A percentile compares a stretch with the other conserved stretches of the same genome.
Evolutionary conservation across 768 basidiomycete genomes (phyloP).

Genomic region (Pulveroboletus sp.): DNA sequence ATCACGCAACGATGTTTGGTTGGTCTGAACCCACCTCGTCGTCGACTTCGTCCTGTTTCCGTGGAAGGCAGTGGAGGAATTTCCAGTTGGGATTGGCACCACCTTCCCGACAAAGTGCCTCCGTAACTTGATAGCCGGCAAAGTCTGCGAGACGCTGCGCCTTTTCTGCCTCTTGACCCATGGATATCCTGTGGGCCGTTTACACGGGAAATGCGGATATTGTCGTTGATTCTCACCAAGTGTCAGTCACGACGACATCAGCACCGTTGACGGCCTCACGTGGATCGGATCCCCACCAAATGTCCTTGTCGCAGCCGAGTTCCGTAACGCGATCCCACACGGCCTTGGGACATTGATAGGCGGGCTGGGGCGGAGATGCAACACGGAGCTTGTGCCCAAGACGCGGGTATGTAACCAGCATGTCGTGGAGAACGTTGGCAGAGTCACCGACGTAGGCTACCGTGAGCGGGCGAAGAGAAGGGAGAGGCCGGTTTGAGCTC

Average conservation of each 20-base stretch:
- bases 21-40: conserved; percentile 64
- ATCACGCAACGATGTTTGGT: not conserved
- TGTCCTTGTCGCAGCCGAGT: conserved; percentile 67
- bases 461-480: conserved; percentile 73
- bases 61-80: conserved; percentile 94
- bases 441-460: conserved; percentile 93
- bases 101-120: conserved; percentile 74
- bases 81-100: conserved; percentile 87
- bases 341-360: conserved; percentile 62
- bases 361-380: conserved; percentile 64
- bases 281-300: conserved; percentile 77
- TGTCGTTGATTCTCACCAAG: conserved; percentile 83
- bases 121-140: conserved; percentile 91
- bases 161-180: conserved; percentile 98
- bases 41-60: conserved; percentile 91
- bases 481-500: conserved; percentile 34
- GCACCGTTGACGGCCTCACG: conserved; percentile 85
- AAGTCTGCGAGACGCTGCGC: conserved; percentile 84
- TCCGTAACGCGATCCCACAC: conserved; percentile 84
- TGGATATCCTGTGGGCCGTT: conserved; percentile 84
- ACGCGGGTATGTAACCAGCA: conserved; percentile 93
- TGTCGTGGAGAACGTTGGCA: conserved; percentile 94
- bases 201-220: no score
- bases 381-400: conserved; percentile 85
- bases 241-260: conserved; percentile 96